Conservation (phyloP, 2,329 filamentous ascomycete species). For the Clonostachys rhizophaga region DNA sequence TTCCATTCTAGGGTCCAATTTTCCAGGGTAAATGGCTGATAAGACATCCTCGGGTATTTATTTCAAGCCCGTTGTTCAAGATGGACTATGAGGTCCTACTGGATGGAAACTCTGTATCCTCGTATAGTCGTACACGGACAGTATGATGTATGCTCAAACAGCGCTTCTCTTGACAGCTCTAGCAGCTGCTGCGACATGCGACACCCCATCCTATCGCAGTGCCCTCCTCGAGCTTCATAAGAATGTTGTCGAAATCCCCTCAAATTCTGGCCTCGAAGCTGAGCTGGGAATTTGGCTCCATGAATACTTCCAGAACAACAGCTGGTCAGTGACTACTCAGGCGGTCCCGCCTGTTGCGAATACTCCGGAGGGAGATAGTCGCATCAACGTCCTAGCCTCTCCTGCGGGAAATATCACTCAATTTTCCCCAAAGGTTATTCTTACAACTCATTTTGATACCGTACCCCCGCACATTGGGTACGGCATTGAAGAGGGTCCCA, state of each 20-base stretch:
- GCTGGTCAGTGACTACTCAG: slow-evolving; percentile 40
- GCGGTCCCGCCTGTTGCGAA: slow-evolving; percentile 24
- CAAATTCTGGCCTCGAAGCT: slow-evolving; percentile 65
- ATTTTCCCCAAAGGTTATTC: slow-evolving; percentile 27
- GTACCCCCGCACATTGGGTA: slow-evolving; percentile 67
- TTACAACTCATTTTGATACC: slow-evolving; percentile 69
- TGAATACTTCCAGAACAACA: slow-evolving; percentile 51
- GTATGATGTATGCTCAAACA: no score
- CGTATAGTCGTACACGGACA: no score
- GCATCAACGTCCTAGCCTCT: slow-evolving; percentile 2
- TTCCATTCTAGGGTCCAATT: no score
- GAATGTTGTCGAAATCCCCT: slow-evolving; percentile 67
- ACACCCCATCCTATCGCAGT: slow-evolving; percentile 30
- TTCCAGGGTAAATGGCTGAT: no score
- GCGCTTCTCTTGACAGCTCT: no score
- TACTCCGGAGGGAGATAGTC: slow-evolving; percentile 15
- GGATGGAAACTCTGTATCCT: no score
- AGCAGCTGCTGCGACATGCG: neutral
- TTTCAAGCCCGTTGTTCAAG: no score
- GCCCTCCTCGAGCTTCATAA: slow-evolving; percentile 69
- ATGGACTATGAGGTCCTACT: no score
- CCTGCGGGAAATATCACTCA: slow-evolving; percentile 18
- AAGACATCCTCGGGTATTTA: no score
- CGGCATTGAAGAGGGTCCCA: slow-evolving; percentile 27
- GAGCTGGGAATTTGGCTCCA: slow-evolving; percentile 64